phyloP scores from a whole-genome alignment of 1,284 basidiomycete genomes.

The Apiotrichum siamense region DNA sequence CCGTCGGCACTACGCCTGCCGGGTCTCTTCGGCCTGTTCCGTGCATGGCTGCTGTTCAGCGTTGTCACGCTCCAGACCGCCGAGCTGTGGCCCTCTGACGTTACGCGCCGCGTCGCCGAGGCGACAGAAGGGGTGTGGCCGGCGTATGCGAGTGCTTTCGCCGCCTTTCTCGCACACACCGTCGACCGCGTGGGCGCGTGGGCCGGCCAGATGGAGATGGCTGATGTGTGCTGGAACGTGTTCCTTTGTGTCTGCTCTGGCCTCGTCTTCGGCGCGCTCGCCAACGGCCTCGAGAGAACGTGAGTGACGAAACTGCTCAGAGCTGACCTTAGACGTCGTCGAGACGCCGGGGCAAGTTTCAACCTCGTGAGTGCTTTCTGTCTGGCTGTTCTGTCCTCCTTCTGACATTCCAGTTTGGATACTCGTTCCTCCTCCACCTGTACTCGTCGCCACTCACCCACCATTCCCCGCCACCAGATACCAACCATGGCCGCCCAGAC shows the following conservation, averaged over 20 bases:
- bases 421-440: constrained; percentile 42
- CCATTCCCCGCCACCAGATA: constrained; percentile 25
- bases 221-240: constrained; percentile 42
- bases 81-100: constrained; percentile 27
- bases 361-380: constrained; percentile 34
- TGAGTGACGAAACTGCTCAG: constrained; percentile 12
- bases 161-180: constrained; percentile 5
- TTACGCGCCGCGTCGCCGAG: background rate
- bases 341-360: constrained; percentile 39
- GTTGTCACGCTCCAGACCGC: constrained; percentile 39
- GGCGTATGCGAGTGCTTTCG: background rate
- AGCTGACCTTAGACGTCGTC: constrained; percentile 22
- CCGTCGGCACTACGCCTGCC: constrained; percentile 36
- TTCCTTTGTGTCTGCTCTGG: constrained; percentile 41
- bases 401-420: constrained; percentile 30
- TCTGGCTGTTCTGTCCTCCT: background rate
- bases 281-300: constrained; percentile 39
- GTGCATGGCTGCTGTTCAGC: constrained; percentile 38
- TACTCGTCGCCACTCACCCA: constrained; percentile 46
- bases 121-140: background rate
- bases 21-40: constrained; percentile 29
- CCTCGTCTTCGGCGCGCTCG: constrained; percentile 33
- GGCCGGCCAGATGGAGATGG: constrained; percentile 38
- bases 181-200: constrained; percentile 25
- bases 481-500: constrained; percentile 36